Base-by-base conservation (phyloP, 345 rosid genomes). In the Brassica juncea region DNA sequence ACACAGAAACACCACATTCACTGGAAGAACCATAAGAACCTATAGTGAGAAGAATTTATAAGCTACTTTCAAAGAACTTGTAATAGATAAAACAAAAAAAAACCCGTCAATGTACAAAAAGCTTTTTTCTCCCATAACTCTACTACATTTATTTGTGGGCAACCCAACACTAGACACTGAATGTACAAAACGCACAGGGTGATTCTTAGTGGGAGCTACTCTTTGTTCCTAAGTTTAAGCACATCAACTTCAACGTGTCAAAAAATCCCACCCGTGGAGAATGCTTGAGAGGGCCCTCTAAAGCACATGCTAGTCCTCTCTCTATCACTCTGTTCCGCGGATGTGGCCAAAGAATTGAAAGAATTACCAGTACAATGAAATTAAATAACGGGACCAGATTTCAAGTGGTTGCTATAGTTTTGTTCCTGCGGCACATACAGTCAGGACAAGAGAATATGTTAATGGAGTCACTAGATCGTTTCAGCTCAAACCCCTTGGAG, bases 391-490 rank as follows among this genome's bases (percentile, higher is more conserved):
- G 68, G 30, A 79, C 31, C 55, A 66, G 15, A 66, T 65, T 57
- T 73, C 72, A 72, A 52, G 69, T 64, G 47, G 69, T 84, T 16
- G 94, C 44, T 63, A 66, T 49, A 37, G 74, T 82, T 82, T 82
- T 89, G 92, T 88, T 93, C 70, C 72, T 58, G 49, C 82, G 97
- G 84, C 98, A 91, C 98, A 95, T 91, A 84, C 99, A 95, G 70
- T 93, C 96, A 10, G 99, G 99, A 84, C 98, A 95, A 5, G 99
- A 98, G 76, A 86, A 91, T 44, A 89, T 87, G 75, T 90, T 93
- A 58, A 91, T 82, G 0, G 98, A 95, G 72, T 91, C 98, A 63
- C 79, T 90, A n/a, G 93, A 87, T 74, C 93, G 87, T 84, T 91
- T 95, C 54, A 95, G 84, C 84, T 90, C 98, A 83, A 89, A 86